A percentile compares a stretch with the other conserved stretches of the same genome.
Conservation (phyloP, 768 basidiomycete genomes). For the Trichaptum fuscoviolaceum region DNA sequence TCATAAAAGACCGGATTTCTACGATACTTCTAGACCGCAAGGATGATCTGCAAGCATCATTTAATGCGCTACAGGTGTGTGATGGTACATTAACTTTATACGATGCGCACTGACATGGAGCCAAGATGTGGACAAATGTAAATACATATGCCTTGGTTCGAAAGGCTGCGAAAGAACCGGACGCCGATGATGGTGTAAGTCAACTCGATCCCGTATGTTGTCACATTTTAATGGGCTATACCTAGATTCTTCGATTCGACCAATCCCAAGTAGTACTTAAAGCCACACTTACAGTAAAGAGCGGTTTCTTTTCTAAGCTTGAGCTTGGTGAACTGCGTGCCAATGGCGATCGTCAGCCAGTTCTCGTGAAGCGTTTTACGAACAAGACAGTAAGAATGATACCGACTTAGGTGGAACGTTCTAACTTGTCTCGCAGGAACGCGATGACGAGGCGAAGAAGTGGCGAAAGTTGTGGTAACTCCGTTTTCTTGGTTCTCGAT, state of each 20-base stretch:
- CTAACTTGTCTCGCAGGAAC: not conserved
- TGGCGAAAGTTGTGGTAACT: not conserved
- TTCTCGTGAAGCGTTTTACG: not conserved
- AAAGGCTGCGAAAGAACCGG: too few relatives aligned
- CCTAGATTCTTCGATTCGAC: not conserved
- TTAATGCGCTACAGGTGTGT: too few relatives aligned
- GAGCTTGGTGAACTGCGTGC: not conserved
- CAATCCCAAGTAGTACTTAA: not conserved
- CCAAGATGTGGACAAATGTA: too few relatives aligned
- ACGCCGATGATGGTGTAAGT: too few relatives aligned
- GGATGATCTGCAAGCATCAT: too few relatives aligned
- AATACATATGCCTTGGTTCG: too few relatives aligned
- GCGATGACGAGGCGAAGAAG: not conserved
- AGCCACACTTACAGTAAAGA: not conserved
- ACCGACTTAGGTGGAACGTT: not conserved
- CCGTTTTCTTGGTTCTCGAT: not conserved
- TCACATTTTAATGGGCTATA: too few relatives aligned
- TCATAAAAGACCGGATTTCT: too few relatives aligned
- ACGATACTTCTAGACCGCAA: too few relatives aligned
- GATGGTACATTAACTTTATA: too few relatives aligned
- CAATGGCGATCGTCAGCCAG: not conserved
- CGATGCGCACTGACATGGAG: too few relatives aligned
- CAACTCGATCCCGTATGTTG: too few relatives aligned
- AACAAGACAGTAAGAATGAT: not conserved
- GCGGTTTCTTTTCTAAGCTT: not conserved